Evolutionary conservation across 768 basidiomycete species (phyloP), one percentile per base, ranked within the genome.

Genomic region (Lactarius tabidus): DNA sequence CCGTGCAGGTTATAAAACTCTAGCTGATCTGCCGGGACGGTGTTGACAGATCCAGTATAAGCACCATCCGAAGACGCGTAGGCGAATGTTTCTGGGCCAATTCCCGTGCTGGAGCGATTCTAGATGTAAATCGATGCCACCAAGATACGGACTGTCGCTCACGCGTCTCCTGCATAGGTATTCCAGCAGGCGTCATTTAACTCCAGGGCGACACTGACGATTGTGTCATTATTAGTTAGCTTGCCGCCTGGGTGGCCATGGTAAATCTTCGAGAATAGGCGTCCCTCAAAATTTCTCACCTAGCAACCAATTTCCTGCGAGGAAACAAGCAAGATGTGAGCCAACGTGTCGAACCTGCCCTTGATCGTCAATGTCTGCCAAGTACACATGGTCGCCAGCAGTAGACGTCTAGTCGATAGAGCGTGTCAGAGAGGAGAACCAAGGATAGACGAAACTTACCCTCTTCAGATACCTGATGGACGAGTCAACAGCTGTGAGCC

Each of bases 121-220:
- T 57, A 45, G 23, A 12, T 35, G 63, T 38, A 6, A 15, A 57
- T 51, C 14, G 38, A 36, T 38, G 23, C 12, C n/a, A n/a, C 26
- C 4, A 38, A 26, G 41, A 3, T 29, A 41, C 45, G 56, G 55
- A 56, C 26, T 12, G 33, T 39, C 10, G 73, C 84, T 62, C 71
- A 89, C 88, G 81, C 80, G 29, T 88, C 87, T 66, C 86, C 80
- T 9, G 85, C 83, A 70, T 92, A 91, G 1, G 90, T 90, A 72
- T 91, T 90, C 86, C 88, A 89, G 77, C 90, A 91, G 12, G 82
- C 85, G 53, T 92, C 89, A 15, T 82, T 82, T 6, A 91, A 78
- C 41, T 82, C 67, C 38, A 91, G 78, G 6, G 81, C 90, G 43
- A 81, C 76, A 57, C 86, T 70, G 60, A 90, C 80, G 65, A 91